These are phyloP conservation scores for Coemansia sp. DNA, from an alignment of 192 early-diverging fungal species.

Conservation along the genomic window DNA sequence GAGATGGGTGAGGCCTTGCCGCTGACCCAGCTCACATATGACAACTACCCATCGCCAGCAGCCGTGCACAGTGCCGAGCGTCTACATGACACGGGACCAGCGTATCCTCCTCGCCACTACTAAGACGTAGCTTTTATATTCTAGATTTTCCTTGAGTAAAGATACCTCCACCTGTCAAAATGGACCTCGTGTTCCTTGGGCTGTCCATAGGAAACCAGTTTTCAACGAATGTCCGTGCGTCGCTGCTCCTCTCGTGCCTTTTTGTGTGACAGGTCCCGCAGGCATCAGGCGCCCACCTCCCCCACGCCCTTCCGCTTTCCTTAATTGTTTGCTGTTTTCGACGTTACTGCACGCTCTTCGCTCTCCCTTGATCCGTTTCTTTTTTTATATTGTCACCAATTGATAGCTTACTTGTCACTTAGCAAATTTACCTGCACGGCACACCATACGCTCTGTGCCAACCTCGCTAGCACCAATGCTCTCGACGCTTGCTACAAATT, in stretches of 20 bases:
- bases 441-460: background rate
- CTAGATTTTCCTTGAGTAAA: background rate
- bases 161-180: background rate
- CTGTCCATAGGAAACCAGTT: background rate
- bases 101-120: background rate
- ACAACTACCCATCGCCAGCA: conserved; percentile 12
- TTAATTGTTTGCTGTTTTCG: background rate
- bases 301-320: background rate
- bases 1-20: conserved; percentile 41
- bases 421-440: background rate
- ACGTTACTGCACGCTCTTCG: background rate
- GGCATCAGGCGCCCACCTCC: background rate
- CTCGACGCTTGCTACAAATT: conserved; percentile 23
- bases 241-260: background rate
- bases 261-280: background rate
- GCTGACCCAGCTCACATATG: conserved; percentile 25
- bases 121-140: background rate
- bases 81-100: background rate
- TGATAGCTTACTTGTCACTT: conserved; percentile 1
- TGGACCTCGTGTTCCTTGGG: background rate
- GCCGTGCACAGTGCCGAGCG: conserved; percentile 1
- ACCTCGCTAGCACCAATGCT: conserved; percentile 18
- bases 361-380: background rate
- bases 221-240: background rate
- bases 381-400: background rate